Conservation (phyloP, 1,284 basidiomycete genomes). For the Kwoniella shivajii region DNA sequence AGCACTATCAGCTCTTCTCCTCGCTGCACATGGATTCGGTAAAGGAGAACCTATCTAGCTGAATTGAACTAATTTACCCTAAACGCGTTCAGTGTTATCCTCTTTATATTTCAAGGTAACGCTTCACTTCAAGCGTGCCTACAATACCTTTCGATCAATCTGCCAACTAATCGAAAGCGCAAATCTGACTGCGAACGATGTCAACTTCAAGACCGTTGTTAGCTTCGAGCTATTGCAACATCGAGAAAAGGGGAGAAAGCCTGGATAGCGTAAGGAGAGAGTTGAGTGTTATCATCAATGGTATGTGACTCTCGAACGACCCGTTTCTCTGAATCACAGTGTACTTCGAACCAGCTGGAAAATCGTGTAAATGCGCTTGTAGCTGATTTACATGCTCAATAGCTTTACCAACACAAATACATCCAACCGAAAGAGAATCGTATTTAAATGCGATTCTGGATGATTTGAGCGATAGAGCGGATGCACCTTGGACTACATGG, state of each 20-base stretch:
- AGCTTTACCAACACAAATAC: slow-evolving; percentile 56
- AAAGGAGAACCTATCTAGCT: too few species aligned
- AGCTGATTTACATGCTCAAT: neutral
- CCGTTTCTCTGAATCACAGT: too few species aligned
- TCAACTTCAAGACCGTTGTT: slow-evolving; percentile 1
- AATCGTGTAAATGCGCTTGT: neutral
- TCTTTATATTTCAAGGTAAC: too few species aligned
- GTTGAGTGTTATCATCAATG: slow-evolving; percentile 16
- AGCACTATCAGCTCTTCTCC: too few species aligned
- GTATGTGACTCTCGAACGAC: too few species aligned
- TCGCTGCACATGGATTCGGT: too few species aligned
- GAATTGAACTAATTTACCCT: too few species aligned
- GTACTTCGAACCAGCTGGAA: neutral
- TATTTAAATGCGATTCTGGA: slow-evolving; percentile 63
- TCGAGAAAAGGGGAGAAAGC: slow-evolving; percentile 4
- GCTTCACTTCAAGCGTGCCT: too few species aligned
- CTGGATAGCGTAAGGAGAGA: slow-evolving; percentile 12
- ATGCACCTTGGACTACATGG: slow-evolving; percentile 50
- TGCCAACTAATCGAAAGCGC: too few species aligned
- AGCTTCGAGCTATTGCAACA: slow-evolving; percentile 6
- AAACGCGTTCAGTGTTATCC: too few species aligned
- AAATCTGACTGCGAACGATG: too few species aligned
- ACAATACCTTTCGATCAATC: too few species aligned
- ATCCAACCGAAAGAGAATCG: slow-evolving; percentile 47
- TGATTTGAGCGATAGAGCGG: slow-evolving; percentile 61